Conservation (phyloP, 2,329 filamentous ascomycete genomes). For the Rugonectria rugulosa region DNA sequence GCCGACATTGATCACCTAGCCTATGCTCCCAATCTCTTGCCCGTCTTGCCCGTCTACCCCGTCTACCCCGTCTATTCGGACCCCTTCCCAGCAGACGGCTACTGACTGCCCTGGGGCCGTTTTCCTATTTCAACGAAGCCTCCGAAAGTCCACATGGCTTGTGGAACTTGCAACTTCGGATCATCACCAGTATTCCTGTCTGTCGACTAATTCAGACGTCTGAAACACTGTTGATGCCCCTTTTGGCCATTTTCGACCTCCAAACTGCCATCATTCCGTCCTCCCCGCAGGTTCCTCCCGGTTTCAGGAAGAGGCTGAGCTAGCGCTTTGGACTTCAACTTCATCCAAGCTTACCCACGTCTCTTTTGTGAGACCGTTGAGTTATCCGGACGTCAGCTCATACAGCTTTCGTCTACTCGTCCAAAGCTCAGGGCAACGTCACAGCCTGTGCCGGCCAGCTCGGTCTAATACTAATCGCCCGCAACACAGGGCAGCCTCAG, state of each 20-base stretch:
- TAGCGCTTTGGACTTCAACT: background rate
- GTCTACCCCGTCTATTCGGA: no score
- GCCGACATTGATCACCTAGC: conserved; percentile 9
- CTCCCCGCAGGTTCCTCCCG: background rate
- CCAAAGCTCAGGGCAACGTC: background rate
- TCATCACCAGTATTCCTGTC: background rate
- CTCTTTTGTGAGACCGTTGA: background rate
- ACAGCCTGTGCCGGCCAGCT: background rate
- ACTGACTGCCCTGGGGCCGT: background rate
- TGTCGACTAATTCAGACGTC: conserved; percentile 1
- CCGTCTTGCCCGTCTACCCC: no score
- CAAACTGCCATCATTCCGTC: conserved; percentile 16
- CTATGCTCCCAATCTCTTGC: background rate
- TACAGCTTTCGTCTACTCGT: background rate
- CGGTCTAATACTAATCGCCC: background rate
- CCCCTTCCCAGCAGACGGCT: conserved; percentile 5
- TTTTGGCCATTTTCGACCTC: conserved; percentile 5
- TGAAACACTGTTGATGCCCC: conserved; percentile 15
- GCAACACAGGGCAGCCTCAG: background rate
- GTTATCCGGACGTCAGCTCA: background rate
- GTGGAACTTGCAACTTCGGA: conserved; percentile 23
- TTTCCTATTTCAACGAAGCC: conserved; percentile 13
- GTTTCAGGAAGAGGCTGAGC: background rate
- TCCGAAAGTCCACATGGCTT: conserved; percentile 24
- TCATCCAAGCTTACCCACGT: background rate